Base-by-base conservation (phyloP, 768 basidiomycete species). In the Pleurotus salmoneostramineus region DNA sequence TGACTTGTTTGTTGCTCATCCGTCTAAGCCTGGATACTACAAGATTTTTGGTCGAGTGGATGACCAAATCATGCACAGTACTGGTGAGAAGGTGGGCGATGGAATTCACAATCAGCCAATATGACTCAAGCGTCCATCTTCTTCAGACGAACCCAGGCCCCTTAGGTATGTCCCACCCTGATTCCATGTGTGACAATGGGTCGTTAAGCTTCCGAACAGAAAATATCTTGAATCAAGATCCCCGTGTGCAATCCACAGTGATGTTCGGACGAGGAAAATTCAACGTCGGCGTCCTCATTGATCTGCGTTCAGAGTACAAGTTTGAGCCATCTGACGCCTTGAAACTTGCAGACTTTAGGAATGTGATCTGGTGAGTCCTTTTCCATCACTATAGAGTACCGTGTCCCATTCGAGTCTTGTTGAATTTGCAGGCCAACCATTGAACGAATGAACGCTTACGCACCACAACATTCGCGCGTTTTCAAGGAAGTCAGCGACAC, bases 1-100 rank as follows among this genome's bases (percentile, higher is more conserved):
- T 0, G 82, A 82, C 62, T 45, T 82, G 2, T 66, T 83, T 12
- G 58, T 70, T 0, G 71, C 73, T 31, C 82, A 83, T 61, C 77
- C 81, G 0, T 72, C 71, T 0, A 74, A 71, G 32, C 58, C 72
- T 4, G 68, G 74, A 1, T 43, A 71, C 12, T 83, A 69, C 71
- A 72, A 62, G 52, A 63, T 82, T 43, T 63, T 61, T 37, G 77
- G 77, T 6, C 61, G 77, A 6, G 61, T 60, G 3, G 77, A 78
- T 56, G 77, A 77, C 56, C 77, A 77, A 59, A 74, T 77, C 44
- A 69, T 73, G 65, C 67, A 73, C 31, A 67, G 61, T 32, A 74
- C 68, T 33, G 74, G 74, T 17, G 72, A 74, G 58, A 73, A 72
- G 68, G 72, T 71, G 46, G 10, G 37, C 66, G 49, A 55, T 32